These are phyloP conservation scores for Oidiodendron maius DNA, from an alignment of 495 filamentous ascomycete genomes.

Conservation along the genomic window DNA sequence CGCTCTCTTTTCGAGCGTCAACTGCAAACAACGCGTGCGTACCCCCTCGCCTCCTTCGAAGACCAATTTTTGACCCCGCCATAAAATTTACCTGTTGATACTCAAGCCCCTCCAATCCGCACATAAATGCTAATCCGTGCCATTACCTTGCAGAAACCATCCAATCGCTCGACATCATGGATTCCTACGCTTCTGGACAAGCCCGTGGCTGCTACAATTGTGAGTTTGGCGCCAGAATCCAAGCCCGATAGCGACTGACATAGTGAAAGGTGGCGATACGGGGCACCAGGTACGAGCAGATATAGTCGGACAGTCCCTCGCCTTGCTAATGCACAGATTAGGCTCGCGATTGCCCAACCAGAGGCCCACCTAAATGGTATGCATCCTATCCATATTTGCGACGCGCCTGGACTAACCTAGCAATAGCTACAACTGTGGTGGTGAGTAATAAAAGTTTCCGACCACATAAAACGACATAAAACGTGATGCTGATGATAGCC, in stretches of 20 bases:
- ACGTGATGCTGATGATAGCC: constrained; percentile 38
- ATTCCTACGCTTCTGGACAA: constrained; percentile 27
- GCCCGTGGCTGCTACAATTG: constrained; percentile 74
- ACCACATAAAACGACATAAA: too few relatives aligned
- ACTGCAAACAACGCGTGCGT: not conserved
- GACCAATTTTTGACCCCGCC: constrained; percentile 16
- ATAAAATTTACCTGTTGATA: not conserved
- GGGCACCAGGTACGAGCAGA: constrained; percentile 56
- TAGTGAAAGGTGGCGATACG: constrained; percentile 59
- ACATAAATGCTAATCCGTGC: constrained; percentile 5
- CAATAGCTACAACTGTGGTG: constrained; percentile 71
- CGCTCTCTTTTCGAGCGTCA: not conserved
- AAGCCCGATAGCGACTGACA: too few relatives aligned
- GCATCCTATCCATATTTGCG: constrained; percentile 14
- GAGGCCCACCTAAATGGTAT: constrained; percentile 86
- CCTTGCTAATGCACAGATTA: constrained; percentile 14
- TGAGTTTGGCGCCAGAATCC: constrained; percentile 46
- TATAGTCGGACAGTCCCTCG: not conserved
- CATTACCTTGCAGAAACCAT: constrained; percentile 17
- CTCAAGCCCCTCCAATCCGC: not conserved
- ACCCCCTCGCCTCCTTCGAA: not conserved
- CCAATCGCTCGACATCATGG: constrained; percentile 33
- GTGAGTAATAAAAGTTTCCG: constrained; percentile 36
- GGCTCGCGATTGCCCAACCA: constrained; percentile 88
- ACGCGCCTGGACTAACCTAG: constrained; percentile 25